These are phyloP conservation scores for Monilinia vaccinii-corymbosi DNA, from an alignment of 2,329 filamentous ascomycete genomes.

Conservation along the genomic window DNA sequence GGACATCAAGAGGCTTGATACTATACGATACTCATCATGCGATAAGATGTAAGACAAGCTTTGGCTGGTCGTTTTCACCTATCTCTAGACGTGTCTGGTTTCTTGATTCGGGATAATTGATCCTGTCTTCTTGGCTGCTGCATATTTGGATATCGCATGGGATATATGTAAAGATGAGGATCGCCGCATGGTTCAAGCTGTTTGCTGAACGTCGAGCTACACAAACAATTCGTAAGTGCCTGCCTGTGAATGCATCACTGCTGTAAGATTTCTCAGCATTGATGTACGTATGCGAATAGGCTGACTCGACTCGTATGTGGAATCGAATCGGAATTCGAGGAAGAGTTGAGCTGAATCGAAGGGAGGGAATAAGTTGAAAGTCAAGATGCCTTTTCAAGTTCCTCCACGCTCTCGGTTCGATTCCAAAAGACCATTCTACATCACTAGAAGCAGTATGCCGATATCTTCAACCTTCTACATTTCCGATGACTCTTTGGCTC, in stretches of 20 bases:
- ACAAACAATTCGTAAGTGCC: neutral
- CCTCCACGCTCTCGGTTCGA: neutral
- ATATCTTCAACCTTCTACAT: slow-evolving; percentile 6
- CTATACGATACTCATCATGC: neutral
- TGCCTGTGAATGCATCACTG: neutral
- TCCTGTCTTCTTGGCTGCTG: neutral
- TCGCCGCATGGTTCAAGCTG: slow-evolving; percentile 1
- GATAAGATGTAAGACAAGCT: slow-evolving; percentile 2
- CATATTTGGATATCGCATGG: neutral
- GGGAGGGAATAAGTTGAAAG: neutral
- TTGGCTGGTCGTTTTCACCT: neutral
- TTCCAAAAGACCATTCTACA: neutral
- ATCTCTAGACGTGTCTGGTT: neutral
- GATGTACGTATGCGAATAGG: neutral
- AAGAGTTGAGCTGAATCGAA: neutral
- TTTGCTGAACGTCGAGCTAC: neutral
- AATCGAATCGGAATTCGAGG: neutral
- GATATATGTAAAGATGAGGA: slow-evolving; percentile 5
- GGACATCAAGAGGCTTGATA: neutral
- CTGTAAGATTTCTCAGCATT: neutral
- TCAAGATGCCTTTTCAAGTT: slow-evolving; percentile 1
- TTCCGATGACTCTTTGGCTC: neutral
- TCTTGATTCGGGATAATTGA: neutral
- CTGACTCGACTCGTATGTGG: neutral
- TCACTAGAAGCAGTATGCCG: slow-evolving; percentile 3